Percentiles rank a stretch among this genome's conserved stretches.
phyloP scores from a whole-genome alignment of 495 filamentous ascomycete genomes.

The Trichoderma virens region DNA sequence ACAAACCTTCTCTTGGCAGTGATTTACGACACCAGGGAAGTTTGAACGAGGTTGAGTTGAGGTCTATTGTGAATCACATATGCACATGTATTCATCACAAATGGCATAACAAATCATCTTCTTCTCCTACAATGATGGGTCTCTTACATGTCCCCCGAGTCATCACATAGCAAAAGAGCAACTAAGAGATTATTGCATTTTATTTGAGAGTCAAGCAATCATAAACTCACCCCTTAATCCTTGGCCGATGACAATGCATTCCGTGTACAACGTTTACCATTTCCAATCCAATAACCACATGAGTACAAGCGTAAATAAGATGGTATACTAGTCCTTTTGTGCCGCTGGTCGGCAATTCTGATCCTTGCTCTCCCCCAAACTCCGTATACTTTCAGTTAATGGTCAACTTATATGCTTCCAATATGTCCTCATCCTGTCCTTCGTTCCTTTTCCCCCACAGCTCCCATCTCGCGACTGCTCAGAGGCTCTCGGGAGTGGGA shows the following conservation, averaged over 20 bases:
- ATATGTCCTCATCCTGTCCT: neutral
- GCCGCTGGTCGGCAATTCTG: neutral
- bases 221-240: neutral
- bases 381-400: neutral
- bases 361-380: neutral
- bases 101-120: too few species aligned
- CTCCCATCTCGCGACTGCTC: neutral
- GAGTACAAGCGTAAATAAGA: neutral
- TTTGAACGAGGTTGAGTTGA: too few species aligned
- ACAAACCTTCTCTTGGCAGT: too few species aligned
- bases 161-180: too few species aligned
- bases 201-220: neutral
- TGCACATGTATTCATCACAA: too few species aligned
- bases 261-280: neutral
- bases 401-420: neutral
- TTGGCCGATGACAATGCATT: neutral
- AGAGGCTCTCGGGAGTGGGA: constrained; percentile 28
- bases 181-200: neutral
- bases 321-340: neutral
- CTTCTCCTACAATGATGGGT: too few species aligned
- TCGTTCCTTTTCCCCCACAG: neutral
- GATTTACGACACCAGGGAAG: too few species aligned
- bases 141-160: neutral
- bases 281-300: neutral
- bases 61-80: too few species aligned